phyloP scores from a whole-genome alignment of 495 filamentous ascomycete genomes.

The Aspergillus ellipticus region DNA sequence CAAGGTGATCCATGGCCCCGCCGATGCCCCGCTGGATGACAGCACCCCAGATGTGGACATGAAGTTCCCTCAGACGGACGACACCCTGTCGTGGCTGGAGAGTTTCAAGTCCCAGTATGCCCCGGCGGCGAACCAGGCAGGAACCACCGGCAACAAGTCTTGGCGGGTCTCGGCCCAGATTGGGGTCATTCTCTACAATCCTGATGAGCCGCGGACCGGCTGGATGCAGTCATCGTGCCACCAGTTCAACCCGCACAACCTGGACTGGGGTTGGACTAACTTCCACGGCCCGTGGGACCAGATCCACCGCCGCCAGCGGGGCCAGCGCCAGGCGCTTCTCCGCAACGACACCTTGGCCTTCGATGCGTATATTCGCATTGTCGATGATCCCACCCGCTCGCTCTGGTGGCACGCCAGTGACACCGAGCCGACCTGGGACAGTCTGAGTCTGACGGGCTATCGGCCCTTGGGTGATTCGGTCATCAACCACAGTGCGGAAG shows the following conservation, averaged over 20 bases:
- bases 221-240: slow-evolving; percentile 55
- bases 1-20: slow-evolving; percentile 30
- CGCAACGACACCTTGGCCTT: slow-evolving; percentile 63
- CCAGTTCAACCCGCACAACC: slow-evolving; percentile 54
- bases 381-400: slow-evolving; percentile 58
- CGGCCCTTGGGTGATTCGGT: slow-evolving; percentile 47
- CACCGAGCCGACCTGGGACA: slow-evolving; percentile 69
- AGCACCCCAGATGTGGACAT: slow-evolving; percentile 28
- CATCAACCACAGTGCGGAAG: slow-evolving; percentile 47
- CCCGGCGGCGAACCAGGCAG: slow-evolving; percentile 10
- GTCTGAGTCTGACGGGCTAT: slow-evolving; percentile 60
- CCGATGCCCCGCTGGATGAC: slow-evolving; percentile 28
- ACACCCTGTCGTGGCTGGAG: slow-evolving; percentile 31
- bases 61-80: slow-evolving; percentile 24
- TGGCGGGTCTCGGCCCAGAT: slow-evolving; percentile 61
- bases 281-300: slow-evolving; percentile 60
- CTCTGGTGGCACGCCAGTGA: slow-evolving; percentile 63
- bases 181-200: slow-evolving; percentile 62
- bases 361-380: slow-evolving; percentile 58
- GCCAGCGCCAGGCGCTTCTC: slow-evolving; percentile 59
- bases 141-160: slow-evolving; percentile 12
- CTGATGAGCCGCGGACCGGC: slow-evolving; percentile 58
- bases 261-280: slow-evolving; percentile 67
- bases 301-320: slow-evolving; percentile 53
- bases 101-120: slow-evolving; percentile 31